Evolutionary conservation across 805 yeast genomes (phyloP), one percentile per base, ranked within the genome.

Genomic region (Cyberlindnera petersonii): DNA sequence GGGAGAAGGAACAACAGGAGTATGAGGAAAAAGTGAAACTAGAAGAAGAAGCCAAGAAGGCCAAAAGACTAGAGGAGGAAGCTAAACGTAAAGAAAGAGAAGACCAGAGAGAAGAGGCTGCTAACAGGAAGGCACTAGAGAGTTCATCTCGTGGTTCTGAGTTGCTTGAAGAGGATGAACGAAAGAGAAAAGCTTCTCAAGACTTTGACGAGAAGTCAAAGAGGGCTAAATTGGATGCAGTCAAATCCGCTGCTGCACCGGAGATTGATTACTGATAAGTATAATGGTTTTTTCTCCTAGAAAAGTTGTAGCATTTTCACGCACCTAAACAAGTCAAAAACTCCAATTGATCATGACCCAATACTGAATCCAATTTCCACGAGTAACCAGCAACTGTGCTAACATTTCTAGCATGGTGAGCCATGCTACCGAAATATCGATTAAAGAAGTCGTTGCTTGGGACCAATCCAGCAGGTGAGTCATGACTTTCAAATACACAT

Each of bases 381-480:
- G 43, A 16, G 4, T 37, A 33, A 2, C 17, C 21, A 7, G 33
- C 10, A 2, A 26, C 17, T 11, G 39, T 36, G n/a, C n/a, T n/a
- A 13, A 22, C 14, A 31, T 35, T 44, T 22, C 48, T 34, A 13
- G 41, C 32, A 26, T 42, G 40, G 27, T 43, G 52, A 1, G 48
- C 37, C 4, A 50, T 48, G 27, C 35, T 23, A 1, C 48, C 36
- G 19, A 51, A 40, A 26, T 45, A 51, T 8, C 40, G 26, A 34
- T 48, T 50, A 31, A 47, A 48, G 43, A 52, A 52, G 26, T 52
- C 56, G 26, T 48, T 47, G 9, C 42, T 39, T 15, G 56, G 56
- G 3, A 52, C 35, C 24, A 52, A 28, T 0, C 56, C 56, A n/a
- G 26, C 24, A 3, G 30, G 30, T 2, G 54, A 48, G 24, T 52